Evolutionary conservation across 2,329 filamentous ascomycete species (phyloP).

Genomic region (Penicillium digitatum): DNA sequence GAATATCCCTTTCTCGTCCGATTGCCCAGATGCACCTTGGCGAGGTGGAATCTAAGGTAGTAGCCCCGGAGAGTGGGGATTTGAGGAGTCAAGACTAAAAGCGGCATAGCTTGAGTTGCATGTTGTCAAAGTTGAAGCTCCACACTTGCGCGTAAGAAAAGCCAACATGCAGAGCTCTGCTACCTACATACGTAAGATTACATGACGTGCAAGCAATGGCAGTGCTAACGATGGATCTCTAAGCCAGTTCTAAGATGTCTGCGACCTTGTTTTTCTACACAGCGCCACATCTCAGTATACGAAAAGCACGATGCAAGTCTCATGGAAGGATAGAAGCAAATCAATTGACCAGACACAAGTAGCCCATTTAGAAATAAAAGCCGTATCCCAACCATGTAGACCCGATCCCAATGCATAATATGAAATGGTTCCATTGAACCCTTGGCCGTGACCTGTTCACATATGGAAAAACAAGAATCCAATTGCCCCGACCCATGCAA

Average conservation of each 20-base stretch:
- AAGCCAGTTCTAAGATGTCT: background rate
- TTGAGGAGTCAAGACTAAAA: background rate
- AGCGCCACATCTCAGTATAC: background rate
- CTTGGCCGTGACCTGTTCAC: constrained; percentile 11
- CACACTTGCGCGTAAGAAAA: background rate
- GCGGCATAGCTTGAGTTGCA: background rate
- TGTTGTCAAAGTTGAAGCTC: background rate
- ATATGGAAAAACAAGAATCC: constrained; percentile 13
- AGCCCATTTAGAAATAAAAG: constrained; percentile 2
- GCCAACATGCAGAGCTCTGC: background rate
- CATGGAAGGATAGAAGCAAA: constrained; percentile 4
- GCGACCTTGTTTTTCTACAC: background rate
- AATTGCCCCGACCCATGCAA: constrained; percentile 22
- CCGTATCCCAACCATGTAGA: constrained; percentile 21
- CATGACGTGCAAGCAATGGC: background rate
- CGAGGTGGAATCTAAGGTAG: no score
- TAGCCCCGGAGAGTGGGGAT: background rate
- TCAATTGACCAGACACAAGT: constrained; percentile 13
- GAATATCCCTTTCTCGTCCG: background rate
- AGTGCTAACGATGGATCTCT: background rate
- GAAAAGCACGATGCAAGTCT: background rate
- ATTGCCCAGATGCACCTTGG: background rate
- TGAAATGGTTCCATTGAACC: constrained; percentile 9
- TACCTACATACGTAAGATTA: background rate
- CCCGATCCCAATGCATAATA: constrained; percentile 26